Percentiles rank a stretch among this genome's conserved stretches.
Conservation (phyloP, 257 asterid species). For the Craterostigma plantagineum region DNA sequence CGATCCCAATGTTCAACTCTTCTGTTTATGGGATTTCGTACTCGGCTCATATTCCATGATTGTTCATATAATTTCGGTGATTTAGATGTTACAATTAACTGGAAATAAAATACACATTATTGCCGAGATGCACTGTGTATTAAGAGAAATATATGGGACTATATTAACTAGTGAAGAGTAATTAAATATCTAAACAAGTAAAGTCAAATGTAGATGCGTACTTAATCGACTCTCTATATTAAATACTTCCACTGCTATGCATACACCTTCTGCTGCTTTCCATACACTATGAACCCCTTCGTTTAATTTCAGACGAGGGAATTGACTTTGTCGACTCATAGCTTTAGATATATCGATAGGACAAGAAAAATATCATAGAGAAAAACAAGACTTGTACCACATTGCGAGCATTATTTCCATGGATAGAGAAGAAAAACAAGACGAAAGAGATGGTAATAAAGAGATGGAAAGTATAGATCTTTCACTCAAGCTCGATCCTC, state of each 20-base stretch:
- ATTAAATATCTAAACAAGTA: too few species aligned
- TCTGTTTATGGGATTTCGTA: slow-evolving; percentile 25
- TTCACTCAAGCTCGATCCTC: slow-evolving; percentile 50
- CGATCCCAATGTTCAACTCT: slow-evolving; percentile 35
- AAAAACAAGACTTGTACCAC: neutral
- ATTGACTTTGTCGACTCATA: slow-evolving; percentile 2
- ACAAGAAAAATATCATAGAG: neutral
- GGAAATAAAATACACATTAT: neutral
- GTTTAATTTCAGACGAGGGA: slow-evolving; percentile 27
- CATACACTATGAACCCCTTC: neutral
- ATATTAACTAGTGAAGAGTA: too few species aligned
- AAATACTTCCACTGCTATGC: too few species aligned
- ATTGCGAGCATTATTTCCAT: neutral
- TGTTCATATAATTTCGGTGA: neutral
- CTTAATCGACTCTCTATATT: too few species aligned
- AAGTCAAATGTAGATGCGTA: too few species aligned
- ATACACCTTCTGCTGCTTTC: too few species aligned
- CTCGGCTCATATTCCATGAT: slow-evolving; percentile 19
- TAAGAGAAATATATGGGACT: too few species aligned
- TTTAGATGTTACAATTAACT: too few species aligned
- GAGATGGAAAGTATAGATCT: slow-evolving; percentile 43
- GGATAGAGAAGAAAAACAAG: slow-evolving; percentile 8
- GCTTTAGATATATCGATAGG: neutral
- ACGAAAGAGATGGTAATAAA: slow-evolving; percentile 11
- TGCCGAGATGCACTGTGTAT: too few species aligned